phyloP scores from a whole-genome alignment of 2,329 filamentous ascomycete species.

The Fusarium fracticaudum region DNA sequence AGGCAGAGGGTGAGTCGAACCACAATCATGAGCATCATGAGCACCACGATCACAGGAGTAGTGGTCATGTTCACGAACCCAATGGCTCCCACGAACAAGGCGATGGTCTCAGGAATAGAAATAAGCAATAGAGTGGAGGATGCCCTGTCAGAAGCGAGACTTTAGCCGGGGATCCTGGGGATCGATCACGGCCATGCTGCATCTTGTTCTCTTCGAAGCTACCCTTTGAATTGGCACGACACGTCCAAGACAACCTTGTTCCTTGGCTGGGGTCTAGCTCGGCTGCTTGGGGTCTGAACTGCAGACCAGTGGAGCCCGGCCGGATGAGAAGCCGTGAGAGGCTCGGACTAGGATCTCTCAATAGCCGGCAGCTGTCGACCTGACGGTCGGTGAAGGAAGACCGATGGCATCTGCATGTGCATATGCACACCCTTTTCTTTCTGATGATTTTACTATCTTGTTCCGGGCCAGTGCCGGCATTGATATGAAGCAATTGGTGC shows the following conservation, averaged over 20 bases:
- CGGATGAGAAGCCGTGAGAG: slow-evolving; percentile 3
- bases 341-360: neutral
- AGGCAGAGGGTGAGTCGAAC: slow-evolving; percentile 40
- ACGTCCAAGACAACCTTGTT: slow-evolving; percentile 7
- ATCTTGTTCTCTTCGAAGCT: neutral
- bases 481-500: slow-evolving; percentile 11
- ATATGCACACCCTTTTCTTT: neutral
- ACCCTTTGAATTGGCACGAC: neutral
- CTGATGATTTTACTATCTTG: neutral
- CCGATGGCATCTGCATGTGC: neutral
- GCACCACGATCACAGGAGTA: slow-evolving; percentile 48
- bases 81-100: slow-evolving; percentile 34
- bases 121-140: slow-evolving; percentile 41
- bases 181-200: slow-evolving; percentile 2
- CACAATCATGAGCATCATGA: slow-evolving; percentile 48
- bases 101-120: slow-evolving; percentile 41
- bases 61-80: slow-evolving; percentile 31
- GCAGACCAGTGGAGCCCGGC: slow-evolving; percentile 19
- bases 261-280: slow-evolving; percentile 13
- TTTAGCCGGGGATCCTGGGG: neutral
- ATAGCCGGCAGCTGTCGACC: slow-evolving; percentile 5
- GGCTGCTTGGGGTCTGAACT: slow-evolving; percentile 7
- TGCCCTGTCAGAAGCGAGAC: slow-evolving; percentile 2
- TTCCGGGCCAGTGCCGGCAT: neutral
- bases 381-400: slow-evolving; percentile 9